Evolutionary conservation across 257 asterid species (phyloP), one percentile per base, ranked within the genome.

Genomic region (Linaria vulgaris): DNA sequence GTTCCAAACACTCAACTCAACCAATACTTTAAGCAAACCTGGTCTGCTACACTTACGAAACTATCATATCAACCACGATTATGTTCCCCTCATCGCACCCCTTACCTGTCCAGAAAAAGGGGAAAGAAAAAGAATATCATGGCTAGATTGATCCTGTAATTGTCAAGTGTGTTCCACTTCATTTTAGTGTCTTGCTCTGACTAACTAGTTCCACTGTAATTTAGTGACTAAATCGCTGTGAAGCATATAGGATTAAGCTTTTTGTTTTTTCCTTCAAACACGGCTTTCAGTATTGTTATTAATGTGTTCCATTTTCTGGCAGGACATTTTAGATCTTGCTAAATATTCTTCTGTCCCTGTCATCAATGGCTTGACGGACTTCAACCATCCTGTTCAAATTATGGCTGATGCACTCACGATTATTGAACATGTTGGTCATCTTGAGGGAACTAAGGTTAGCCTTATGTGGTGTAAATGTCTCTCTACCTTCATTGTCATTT

Each of bases 321-420:
- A 88, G 97, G 99, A 92, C 52, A 89, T 92, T 74, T 77, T 89
- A 12, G 97, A 92, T 78, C 91, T 92, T 73, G 97, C 99, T 56
- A 82, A 77, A 50, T 85, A 85, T 74, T 86, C 97, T 30, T 62
- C 85, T 55, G 95, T 87, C 46, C 96, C 97, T 13, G 97, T 92
- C 65, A 79, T 92, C 75, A 92, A 92, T 69, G 99, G 99, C 60
- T 75, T 92, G 78, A 87, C 97, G 9, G 95, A 92, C 78, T 89
- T 61, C 72, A 92, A 92, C 77, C 99, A 92, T 79, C 99, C 99
- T 43, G 83, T 94, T 71, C 99, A 92, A 85, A 89, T 92, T 48
- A 92, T 92, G 97, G 99, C 99, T 37, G 99, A 92, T 82, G 99
- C 94, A 27, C 91, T 89, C 69, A 92, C 99, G 3, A 89, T 92